phyloP scores from a whole-genome alignment of 2,329 filamentous ascomycete species.

The Ophiostoma populinum region DNA sequence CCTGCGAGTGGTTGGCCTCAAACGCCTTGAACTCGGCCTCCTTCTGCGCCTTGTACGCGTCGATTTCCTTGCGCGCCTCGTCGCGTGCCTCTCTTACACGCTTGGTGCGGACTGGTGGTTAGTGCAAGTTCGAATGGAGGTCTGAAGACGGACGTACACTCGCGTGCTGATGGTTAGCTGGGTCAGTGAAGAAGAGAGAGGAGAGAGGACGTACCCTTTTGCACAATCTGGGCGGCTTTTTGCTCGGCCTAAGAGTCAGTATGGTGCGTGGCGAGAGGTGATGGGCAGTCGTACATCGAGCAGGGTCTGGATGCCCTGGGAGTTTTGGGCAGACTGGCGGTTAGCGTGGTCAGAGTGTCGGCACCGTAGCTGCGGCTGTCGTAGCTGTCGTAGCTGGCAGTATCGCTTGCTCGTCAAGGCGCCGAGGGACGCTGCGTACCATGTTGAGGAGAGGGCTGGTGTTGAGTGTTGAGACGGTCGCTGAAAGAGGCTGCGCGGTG shows the following conservation, averaged over 20 bases:
- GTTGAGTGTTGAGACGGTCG: too few species aligned
- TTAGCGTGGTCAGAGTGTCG: neutral
- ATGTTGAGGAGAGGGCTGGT: too few species aligned
- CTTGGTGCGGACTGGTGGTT: constrained; percentile 51
- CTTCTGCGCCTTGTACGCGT: constrained; percentile 76
- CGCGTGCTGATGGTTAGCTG: constrained; percentile 45
- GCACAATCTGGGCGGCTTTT: constrained; percentile 97
- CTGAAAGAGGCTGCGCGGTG: too few species aligned
- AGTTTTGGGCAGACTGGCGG: constrained; percentile 98
- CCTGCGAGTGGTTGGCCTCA: constrained; percentile 78
- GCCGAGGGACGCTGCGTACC: too few species aligned
- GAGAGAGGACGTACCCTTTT: constrained; percentile 51
- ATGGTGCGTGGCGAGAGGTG: too few species aligned
- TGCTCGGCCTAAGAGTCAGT: constrained; percentile 58
- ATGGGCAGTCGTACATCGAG: constrained; percentile 59
- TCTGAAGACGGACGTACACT: constrained; percentile 46
- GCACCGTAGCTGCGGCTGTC: too few species aligned
- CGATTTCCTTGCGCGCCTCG: constrained; percentile 96
- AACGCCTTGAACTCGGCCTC: constrained; percentile 93
- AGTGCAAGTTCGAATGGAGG: neutral
- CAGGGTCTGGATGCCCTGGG: constrained; percentile 92
- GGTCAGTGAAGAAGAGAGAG: neutral
- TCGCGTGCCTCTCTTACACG: constrained; percentile 89
- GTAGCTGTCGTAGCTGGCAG: too few species aligned
- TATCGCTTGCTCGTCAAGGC: too few species aligned